Base-by-base conservation (phyloP, 2,329 filamentous ascomycete genomes). In the Cryoendolithus antarcticus region DNA sequence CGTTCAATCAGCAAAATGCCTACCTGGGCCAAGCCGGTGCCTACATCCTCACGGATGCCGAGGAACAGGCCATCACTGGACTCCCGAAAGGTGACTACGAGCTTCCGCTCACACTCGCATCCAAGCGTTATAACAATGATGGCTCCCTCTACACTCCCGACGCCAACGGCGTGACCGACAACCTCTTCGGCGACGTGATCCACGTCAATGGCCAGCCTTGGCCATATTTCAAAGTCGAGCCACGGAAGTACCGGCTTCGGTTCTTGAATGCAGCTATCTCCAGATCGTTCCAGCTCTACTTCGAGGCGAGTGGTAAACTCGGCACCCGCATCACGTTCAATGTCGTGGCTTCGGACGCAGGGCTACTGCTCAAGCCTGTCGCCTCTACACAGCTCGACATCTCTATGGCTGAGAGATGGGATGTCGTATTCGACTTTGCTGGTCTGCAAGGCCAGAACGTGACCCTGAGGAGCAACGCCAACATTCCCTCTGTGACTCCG, bases 191-290 rank as follows among this genome's bases (percentile, higher is more conserved):
- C 29, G 73, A 77, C 48, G 56, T 72, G 2, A 72, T 75, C 37
- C 65, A 75, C 32, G 72, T 75, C 38, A 76, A 77, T 45, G 69
- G 68, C 1, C 66, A 72, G 43, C 73, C 73, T 3, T 77, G 73
- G 73, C 74, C 74, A 3, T 75, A 63, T 45, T 47, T 74, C 10
- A 62, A 65, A n/a, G 72, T 76, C 3, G 69, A 77, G 53, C 72
- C 71, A 4, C 66, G 73, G 49, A 77, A 75, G 53, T 77, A 77
- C 54, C 69, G 72, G 10, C 66, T 77, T 46, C 61, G 73, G 2
- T 50, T 75, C 39, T 61, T 74, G 13, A 65, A 75, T 50, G 63
- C 65, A 4, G 61, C 66, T 10, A 48, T 71, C 35, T 66, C 61
- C 19, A 54, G 67, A 35, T 62, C 63, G 8, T 75, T 70, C 42